These are phyloP conservation scores for Cydonia oblonga DNA, from an alignment of 331 rosid species.

Conservation along the genomic window DNA sequence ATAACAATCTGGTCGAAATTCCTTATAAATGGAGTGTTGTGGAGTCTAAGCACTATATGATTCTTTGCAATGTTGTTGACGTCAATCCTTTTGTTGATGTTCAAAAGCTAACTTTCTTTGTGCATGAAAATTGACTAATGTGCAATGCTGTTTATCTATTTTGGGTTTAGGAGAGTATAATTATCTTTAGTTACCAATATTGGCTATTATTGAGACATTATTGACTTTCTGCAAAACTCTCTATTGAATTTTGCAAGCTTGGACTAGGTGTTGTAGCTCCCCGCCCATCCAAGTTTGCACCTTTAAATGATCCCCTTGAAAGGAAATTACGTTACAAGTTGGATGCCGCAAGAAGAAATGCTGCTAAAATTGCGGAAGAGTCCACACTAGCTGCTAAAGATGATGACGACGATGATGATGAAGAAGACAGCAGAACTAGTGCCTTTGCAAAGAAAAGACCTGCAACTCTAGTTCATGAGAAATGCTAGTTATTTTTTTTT, in stretches of 20 bases:
- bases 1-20: neutral
- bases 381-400: constrained; percentile 1
- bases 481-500: no score
- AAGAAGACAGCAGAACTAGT: constrained; percentile 51
- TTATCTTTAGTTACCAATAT: neutral
- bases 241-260: constrained; percentile 34
- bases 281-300: constrained; percentile 21
- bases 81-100: no score
- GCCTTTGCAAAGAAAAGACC: constrained; percentile 56
- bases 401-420: constrained; percentile 17
- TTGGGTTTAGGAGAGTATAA: constrained; percentile 1
- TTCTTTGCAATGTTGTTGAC: neutral
- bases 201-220: neutral
- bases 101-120: neutral
- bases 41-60: neutral
- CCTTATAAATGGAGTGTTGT: neutral
- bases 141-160: constrained; percentile 39
- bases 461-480: constrained; percentile 12
- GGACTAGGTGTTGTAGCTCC: constrained; percentile 42
- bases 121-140: neutral
- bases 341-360: constrained; percentile 17
- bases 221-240: neutral
- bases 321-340: constrained; percentile 26
- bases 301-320: constrained; percentile 25
- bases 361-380: constrained; percentile 13